Conservation (phyloP, 2,329 filamentous ascomycete species). For the Diaporthe australafricana region DNA sequence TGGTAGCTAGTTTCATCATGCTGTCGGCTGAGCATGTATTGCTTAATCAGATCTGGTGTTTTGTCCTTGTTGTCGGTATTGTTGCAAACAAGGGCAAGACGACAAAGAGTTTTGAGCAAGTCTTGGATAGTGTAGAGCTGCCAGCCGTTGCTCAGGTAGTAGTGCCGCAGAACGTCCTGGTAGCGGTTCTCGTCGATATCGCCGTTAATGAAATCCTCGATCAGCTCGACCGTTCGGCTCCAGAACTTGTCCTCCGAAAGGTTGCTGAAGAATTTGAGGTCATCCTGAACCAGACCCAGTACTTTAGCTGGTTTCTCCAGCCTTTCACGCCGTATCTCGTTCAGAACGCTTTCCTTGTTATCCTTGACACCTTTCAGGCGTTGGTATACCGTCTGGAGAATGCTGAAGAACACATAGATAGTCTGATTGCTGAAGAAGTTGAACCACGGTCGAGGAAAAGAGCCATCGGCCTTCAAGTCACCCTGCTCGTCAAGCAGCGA, state of each 20-base stretch:
- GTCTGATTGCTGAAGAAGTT: conserved; percentile 93
- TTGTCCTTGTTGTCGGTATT: conserved; percentile 91
- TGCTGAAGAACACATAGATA: conserved; percentile 93
- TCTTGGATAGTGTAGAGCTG: conserved; percentile 94
- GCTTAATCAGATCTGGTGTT: conserved; percentile 87
- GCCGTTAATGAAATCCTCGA: conserved; percentile 86
- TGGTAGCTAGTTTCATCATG: conserved; percentile 90
- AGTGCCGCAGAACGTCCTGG: conserved; percentile 91
- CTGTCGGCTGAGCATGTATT: conserved; percentile 85
- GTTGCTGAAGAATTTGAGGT: conserved; percentile 81
- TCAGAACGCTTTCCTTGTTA: conserved; percentile 77
- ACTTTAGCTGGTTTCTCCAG: conserved; percentile 84
- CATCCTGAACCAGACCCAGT: conserved; percentile 85
- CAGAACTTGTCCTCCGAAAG: conserved; percentile 79
- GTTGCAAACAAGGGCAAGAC: conserved; percentile 85
- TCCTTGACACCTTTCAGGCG: conserved; percentile 87
- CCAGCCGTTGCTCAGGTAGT: conserved; percentile 92
- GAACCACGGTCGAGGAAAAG: conserved; percentile 83
- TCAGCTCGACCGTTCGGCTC: conserved; percentile 83
- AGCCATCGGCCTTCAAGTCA: conserved; percentile 80
- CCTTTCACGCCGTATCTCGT: conserved; percentile 79
- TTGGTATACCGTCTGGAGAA: conserved; percentile 91
- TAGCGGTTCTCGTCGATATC: conserved; percentile 86
- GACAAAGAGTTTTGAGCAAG: conserved; percentile 82
- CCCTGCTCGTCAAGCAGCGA: conserved; percentile 68